phyloP scores from a whole-genome alignment of 2,329 filamentous ascomycete species.

The Monascus ruber region DNA sequence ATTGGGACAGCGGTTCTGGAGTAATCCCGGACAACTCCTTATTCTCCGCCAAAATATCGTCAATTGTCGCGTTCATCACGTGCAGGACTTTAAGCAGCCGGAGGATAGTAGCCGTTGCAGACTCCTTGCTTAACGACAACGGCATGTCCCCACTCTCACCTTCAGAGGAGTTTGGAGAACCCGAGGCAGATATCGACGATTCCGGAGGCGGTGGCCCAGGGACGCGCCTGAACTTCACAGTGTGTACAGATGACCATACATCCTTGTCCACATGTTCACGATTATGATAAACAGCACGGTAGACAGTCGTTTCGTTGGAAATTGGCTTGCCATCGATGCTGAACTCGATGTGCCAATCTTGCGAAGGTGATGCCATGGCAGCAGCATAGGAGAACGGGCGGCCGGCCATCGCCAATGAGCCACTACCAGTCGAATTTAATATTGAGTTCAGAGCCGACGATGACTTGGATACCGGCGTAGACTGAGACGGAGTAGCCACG shows the following conservation, averaged over 20 bases:
- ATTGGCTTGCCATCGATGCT: constrained; percentile 74
- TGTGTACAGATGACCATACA: constrained; percentile 82
- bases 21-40: constrained; percentile 60
- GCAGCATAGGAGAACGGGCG: constrained; percentile 72
- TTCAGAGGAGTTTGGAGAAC: constrained; percentile 39
- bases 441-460: constrained; percentile 17
- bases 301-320: constrained; percentile 86
- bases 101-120: constrained; percentile 76
- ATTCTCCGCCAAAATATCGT: constrained; percentile 75
- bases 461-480: constrained; percentile 34
- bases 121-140: constrained; percentile 68
- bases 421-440: constrained; percentile 11
- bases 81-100: constrained; percentile 82
- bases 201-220: constrained; percentile 70
- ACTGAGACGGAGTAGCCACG: constrained; percentile 67
- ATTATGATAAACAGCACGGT: constrained; percentile 77
- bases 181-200: constrained; percentile 48
- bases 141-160: constrained; percentile 55
- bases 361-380: constrained; percentile 65
- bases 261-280: constrained; percentile 53
- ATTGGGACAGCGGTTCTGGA: constrained; percentile 76
- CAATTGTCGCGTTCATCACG: constrained; percentile 82
- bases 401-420: constrained; percentile 41
- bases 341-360: constrained; percentile 98
- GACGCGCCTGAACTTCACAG: constrained; percentile 83